phyloP scores from a whole-genome alignment of 768 basidiomycete species.

The Mycena venus region DNA sequence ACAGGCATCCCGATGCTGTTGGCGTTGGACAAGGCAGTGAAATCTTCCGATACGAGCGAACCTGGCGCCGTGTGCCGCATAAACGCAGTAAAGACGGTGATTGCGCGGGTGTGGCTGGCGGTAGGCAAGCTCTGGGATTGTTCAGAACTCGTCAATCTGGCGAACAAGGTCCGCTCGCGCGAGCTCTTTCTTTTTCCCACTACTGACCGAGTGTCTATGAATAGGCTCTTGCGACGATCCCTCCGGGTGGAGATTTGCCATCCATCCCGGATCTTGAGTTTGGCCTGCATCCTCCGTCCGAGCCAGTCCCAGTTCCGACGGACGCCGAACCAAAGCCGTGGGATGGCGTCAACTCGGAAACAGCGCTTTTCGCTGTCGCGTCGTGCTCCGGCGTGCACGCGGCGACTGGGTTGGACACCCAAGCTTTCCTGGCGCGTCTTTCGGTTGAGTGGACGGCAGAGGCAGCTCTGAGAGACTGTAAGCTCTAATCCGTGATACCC shows the following conservation, averaged over 20 bases:
- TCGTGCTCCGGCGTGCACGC: conserved; percentile 68
- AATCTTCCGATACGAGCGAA: conserved; percentile 56
- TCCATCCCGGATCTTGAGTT: conserved; percentile 41
- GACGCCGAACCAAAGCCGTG: conserved; percentile 43
- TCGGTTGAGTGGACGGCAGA: conserved; percentile 80
- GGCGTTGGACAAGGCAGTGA: conserved; percentile 72
- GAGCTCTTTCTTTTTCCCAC: conserved; percentile 12
- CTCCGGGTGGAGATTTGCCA: conserved; percentile 33
- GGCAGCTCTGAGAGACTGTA: conserved; percentile 81
- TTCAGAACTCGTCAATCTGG: conserved; percentile 62
- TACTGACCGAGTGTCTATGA: conserved; percentile 24
- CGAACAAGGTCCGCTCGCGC: conserved; percentile 68
- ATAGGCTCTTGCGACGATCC: conserved; percentile 63
- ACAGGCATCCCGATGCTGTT: conserved; percentile 89
- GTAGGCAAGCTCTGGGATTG: conserved; percentile 83
- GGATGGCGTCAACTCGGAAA: conserved; percentile 64
- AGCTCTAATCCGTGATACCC: conserved; percentile 42
- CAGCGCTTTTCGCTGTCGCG: conserved; percentile 69
- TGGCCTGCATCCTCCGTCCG: conserved; percentile 59
- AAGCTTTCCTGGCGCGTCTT: conserved; percentile 67
- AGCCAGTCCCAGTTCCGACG: conserved; percentile 57
- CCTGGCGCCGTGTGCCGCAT: conserved; percentile 57
- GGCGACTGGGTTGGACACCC: conserved; percentile 73
- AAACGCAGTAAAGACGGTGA: conserved; percentile 70
- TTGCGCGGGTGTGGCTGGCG: conserved; percentile 74